phyloP scores from a whole-genome alignment of 305 asterid species.

The Rubia balearica region DNA sequence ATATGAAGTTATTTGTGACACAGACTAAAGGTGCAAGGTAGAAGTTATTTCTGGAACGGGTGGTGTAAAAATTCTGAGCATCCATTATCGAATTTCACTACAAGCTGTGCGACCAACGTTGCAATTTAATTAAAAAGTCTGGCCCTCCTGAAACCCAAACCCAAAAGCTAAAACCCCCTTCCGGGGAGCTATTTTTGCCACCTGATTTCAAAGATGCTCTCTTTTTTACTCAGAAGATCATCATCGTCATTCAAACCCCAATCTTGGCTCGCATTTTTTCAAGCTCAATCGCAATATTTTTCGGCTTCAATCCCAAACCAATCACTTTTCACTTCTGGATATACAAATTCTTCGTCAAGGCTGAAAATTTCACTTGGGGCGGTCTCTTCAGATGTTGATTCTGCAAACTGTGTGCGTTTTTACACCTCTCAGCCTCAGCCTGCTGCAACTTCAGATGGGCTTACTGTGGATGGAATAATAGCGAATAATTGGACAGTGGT shows the following conservation, averaged over 20 bases:
- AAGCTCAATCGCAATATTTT: conserved; percentile 15
- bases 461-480: conserved; percentile 69
- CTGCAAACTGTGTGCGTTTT: conserved; percentile 21
- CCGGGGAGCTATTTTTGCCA: background rate
- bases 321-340: conserved; percentile 22
- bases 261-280: conserved; percentile 18
- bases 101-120: background rate
- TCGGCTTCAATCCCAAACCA: conserved; percentile 16
- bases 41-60: no score
- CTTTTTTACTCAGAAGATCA: conserved; percentile 37
- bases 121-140: background rate
- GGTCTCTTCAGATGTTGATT: background rate
- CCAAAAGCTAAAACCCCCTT: background rate
- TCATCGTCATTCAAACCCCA: conserved; percentile 21
- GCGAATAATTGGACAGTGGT: conserved; percentile 62
- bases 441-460: conserved; percentile 68
- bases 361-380: conserved; percentile 25
- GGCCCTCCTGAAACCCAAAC: conserved; percentile 1
- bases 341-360: conserved; percentile 12
- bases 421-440: conserved; percentile 50
- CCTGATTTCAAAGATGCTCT: conserved; percentile 33
- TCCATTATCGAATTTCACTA: no score
- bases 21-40: no score
- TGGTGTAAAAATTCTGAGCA: no score
- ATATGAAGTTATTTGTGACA: no score